Evolutionary conservation across 495 filamentous ascomycete genomes (phyloP), one percentile per base, ranked within the genome.

Genomic region (Tuber borchii): DNA sequence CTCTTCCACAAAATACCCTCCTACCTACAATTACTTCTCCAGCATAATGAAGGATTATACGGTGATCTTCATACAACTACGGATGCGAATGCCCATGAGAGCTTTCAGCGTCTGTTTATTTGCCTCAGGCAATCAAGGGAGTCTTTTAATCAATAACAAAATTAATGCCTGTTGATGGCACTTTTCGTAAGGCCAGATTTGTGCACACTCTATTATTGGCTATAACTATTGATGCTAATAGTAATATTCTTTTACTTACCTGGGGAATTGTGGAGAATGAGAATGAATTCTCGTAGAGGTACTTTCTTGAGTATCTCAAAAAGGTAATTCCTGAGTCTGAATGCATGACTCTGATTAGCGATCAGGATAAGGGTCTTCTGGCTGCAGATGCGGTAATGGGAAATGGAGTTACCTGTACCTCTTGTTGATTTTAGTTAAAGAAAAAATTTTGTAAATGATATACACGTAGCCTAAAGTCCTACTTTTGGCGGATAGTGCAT

Each of bases 181-280:
- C 77, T 5, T 79, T 79, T 56, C 72, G 77, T 3, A 79, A 77
- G 16, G 34, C 71, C 10, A 3, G 45, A 22, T 79, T 75, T 74
- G 22, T 75, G 12, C 68, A 71, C 39, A 78, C 73, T 0, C 56
- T 80, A 0, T 45, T 80, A 40, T 31, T 78, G 0, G 71, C 75
- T 14, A 72, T 77, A 1, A 69, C 17, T 7, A 77, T 72, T 69
- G 78, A 78, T 74, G 78, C 26, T 3, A 77, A 79, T 69, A 26
- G 72, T 4, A 56, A 77, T 2, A 74, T 71, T 40, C 7, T 75
- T 0, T 34, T 77, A 14, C 65, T 77, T 16, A 46, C 65, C 39
- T 79, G 75, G 75, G 72, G 69, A 6, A 31, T 75, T 37, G 56
- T 79, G 0, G 78, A 79, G 65, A 74, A 46, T 19, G 69, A 79